Percentiles rank a stretch among this genome's conserved stretches.
phyloP scores from a whole-genome alignment of 257 asterid genomes.

The Nemophila menziesii region DNA sequence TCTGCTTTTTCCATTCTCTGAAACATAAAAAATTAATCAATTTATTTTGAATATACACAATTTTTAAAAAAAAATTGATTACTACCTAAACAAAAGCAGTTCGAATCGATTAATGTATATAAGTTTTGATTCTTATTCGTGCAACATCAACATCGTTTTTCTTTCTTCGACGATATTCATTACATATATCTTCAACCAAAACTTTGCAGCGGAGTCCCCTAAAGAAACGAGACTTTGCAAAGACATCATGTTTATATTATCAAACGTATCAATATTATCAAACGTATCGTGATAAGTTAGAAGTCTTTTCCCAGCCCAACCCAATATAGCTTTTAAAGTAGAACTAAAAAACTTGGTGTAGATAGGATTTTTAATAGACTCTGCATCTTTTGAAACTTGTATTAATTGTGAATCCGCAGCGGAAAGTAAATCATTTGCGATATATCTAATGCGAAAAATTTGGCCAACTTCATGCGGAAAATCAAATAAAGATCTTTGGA shows the following conservation, averaged over 20 bases:
- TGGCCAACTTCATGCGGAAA: too few species aligned
- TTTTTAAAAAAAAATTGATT: background rate
- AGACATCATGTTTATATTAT: conserved; percentile 54
- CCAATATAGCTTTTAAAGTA: conserved; percentile 79
- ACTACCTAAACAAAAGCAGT: conserved; percentile 99
- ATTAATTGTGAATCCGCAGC: conserved; percentile 79
- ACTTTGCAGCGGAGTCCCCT: conserved; percentile 79
- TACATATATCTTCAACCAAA: conserved; percentile 90
- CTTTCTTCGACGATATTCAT: conserved; percentile 83
- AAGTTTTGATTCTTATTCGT: conserved; percentile 86
- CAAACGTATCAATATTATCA: too few species aligned
- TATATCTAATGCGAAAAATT: too few species aligned
- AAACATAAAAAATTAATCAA: conserved; percentile 9
- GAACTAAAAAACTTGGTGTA: conserved; percentile 74
- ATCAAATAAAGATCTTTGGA: too few species aligned
- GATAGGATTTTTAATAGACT: conserved; percentile 57
- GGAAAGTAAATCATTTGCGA: conserved; percentile 52
- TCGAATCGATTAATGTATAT: conserved; percentile 90
- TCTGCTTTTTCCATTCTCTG: conserved; percentile 97
- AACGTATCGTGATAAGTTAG: conserved; percentile 96
- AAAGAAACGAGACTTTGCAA: conserved; percentile 82
- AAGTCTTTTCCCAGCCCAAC: conserved; percentile 98
- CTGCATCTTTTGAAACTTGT: conserved; percentile 90
- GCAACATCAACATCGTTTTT: conserved; percentile 86
- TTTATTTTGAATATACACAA: too few species aligned